Evolutionary conservation across 2,329 filamentous ascomycete genomes (phyloP).

Genomic region (Pseudogymnoascus sp.): DNA sequence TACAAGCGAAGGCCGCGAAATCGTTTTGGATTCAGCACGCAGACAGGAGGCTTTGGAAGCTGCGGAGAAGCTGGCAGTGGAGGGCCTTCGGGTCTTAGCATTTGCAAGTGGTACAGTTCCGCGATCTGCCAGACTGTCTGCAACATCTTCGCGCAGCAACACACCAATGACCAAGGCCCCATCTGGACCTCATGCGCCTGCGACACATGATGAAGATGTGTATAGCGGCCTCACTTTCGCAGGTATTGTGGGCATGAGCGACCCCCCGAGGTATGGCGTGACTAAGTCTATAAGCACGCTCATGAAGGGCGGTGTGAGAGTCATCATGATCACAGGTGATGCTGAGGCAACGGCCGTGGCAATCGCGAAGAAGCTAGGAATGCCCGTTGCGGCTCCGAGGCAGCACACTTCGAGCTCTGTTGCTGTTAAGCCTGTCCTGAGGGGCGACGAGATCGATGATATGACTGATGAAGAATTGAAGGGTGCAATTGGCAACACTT

Average conservation of each 20-base stretch:
- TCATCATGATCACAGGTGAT: constrained; percentile 99
- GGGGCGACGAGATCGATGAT: constrained; percentile 83
- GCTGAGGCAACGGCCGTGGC: constrained; percentile 90
- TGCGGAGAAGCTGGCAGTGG: constrained; percentile 77
- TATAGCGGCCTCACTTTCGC: constrained; percentile 84
- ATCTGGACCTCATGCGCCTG: constrained; percentile 16
- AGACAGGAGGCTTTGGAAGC: constrained; percentile 68
- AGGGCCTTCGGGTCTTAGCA: constrained; percentile 82
- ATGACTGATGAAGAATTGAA: constrained; percentile 83
- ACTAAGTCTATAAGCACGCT: constrained; percentile 79
- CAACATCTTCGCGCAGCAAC: constrained; percentile 37
- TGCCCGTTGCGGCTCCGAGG: constrained; percentile 59
- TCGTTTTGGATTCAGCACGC: constrained; percentile 70
- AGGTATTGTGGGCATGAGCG: constrained; percentile 92
- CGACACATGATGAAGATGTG: constrained; percentile 54
- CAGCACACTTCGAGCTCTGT: constrained; percentile 46
- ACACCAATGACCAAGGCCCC: constrained; percentile 37
- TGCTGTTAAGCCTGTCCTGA: constrained; percentile 63
- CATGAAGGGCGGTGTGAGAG: constrained; percentile 89
- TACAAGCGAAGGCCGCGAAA: constrained; percentile 74
- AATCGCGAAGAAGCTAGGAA: constrained; percentile 90
- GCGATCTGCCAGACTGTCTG: constrained; percentile 32
- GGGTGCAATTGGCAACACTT: constrained; percentile 77
- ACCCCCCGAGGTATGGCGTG: constrained; percentile 85
- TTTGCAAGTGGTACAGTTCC: constrained; percentile 77